phyloP scores from a whole-genome alignment of 75 land plant genomes.

The Pinus albicaulis region DNA sequence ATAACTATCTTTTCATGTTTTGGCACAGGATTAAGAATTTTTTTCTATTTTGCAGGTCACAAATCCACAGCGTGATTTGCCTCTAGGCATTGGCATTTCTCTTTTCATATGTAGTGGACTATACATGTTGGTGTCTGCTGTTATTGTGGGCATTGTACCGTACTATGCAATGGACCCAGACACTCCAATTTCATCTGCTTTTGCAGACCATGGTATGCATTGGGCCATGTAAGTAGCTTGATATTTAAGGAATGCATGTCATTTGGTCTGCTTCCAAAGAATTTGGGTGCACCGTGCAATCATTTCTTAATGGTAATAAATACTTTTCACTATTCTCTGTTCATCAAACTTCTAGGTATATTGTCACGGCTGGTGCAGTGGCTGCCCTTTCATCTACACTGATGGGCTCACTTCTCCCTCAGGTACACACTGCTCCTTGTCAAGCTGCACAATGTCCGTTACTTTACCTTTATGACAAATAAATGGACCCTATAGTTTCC shows the following conservation, averaged over 20 bases:
- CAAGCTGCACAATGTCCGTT: too few species aligned
- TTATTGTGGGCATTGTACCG: slow-evolving; percentile 93
- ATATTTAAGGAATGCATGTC: not conserved
- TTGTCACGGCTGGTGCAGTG: slow-evolving; percentile 83
- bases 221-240: slow-evolving; percentile 86
- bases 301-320: not conserved
- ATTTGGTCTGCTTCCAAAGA: not conserved
- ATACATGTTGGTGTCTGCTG: slow-evolving; percentile 91
- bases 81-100: slow-evolving; percentile 81
- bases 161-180: slow-evolving; percentile 88
- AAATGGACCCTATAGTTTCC: too few species aligned
- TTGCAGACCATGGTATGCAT: slow-evolving; percentile 75
- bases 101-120: slow-evolving; percentile 74
- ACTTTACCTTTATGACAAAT: too few species aligned
- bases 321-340: not conserved
- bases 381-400: slow-evolving; percentile 94
- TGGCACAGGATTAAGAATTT: not conserved
- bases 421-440: slow-evolving; percentile 34
- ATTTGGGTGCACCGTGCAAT: not conserved
- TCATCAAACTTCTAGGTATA: slow-evolving; percentile 44
- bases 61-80: slow-evolving; percentile 94
- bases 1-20: not conserved
- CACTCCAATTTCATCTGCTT: slow-evolving; percentile 97
- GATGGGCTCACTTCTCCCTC: slow-evolving; percentile 97
- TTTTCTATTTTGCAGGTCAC: slow-evolving; percentile 63